These are phyloP conservation scores for Alternaria consortialis DNA, from an alignment of 2,329 filamentous ascomycete genomes.

Conservation along the genomic window DNA sequence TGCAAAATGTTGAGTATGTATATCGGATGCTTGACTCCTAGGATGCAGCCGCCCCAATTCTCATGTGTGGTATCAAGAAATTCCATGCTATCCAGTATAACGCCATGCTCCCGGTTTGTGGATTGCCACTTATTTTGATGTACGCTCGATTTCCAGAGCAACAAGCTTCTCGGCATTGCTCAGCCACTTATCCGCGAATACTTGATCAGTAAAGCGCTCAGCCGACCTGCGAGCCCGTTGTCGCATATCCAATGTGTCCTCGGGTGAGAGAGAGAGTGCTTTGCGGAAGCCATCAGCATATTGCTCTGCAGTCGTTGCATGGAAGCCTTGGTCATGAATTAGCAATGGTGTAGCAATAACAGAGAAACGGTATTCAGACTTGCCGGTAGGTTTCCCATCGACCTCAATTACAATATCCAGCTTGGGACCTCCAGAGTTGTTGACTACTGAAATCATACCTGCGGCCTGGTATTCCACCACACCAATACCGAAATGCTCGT, in stretches of 20 bases:
- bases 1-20: conserved; percentile 2
- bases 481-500: conserved; percentile 98
- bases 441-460: conserved; percentile 90
- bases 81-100: background rate
- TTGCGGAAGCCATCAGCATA: conserved; percentile 84
- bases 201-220: conserved; percentile 84
- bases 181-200: conserved; percentile 83
- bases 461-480: conserved; percentile 98
- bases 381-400: conserved; percentile 80
- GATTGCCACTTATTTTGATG: conserved; percentile 12
- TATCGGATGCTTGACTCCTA: background rate
- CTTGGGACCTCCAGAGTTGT: conserved; percentile 91
- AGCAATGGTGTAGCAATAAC: background rate
- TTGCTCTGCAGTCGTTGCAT: conserved; percentile 78
- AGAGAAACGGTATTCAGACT: conserved; percentile 10
- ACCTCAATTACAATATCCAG: conserved; percentile 88
- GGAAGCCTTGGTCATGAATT: conserved; percentile 70
- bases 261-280: conserved; percentile 71
- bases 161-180: conserved; percentile 78
- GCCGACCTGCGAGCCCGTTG: conserved; percentile 79
- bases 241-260: conserved; percentile 77
- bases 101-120: background rate
- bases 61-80: conserved; percentile 19
- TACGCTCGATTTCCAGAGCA: conserved; percentile 46
- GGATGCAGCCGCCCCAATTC: conserved; percentile 13